phyloP scores from a whole-genome alignment of 2,329 filamentous ascomycete genomes.

The Colletotrichum paranaense region DNA sequence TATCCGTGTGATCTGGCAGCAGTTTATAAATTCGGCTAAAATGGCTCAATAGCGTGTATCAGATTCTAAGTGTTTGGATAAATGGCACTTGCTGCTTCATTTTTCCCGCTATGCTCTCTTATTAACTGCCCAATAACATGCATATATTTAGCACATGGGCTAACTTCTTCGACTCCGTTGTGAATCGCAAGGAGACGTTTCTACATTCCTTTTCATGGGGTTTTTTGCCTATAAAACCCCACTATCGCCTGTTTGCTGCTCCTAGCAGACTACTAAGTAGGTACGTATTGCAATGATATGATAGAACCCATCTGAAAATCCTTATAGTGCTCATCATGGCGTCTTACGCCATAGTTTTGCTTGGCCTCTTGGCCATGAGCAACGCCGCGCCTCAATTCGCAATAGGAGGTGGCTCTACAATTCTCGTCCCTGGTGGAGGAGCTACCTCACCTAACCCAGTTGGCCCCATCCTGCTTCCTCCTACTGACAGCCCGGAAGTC shows the following conservation, averaged over 20 bases:
- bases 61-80: neutral
- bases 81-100: neutral
- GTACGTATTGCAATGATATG: neutral
- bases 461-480: neutral
- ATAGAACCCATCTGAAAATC: neutral
- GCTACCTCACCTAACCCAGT: neutral
- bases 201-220: no score
- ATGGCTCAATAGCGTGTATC: neutral
- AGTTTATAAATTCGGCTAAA: neutral
- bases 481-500: neutral
- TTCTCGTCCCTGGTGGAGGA: conserved; percentile 2
- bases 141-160: neutral
- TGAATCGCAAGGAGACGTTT: neutral
- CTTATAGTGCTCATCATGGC: neutral
- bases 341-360: neutral
- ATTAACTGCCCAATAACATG: neutral
- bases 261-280: neutral
- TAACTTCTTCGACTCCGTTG: neutral
- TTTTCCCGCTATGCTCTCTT: neutral
- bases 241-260: neutral
- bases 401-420: conserved; percentile 17
- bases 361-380: conserved; percentile 2
- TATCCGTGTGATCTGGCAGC: neutral
- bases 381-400: conserved; percentile 18
- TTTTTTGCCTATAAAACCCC: neutral